Evolutionary conservation across 139 green algal genomes (phyloP), one percentile per base, ranked within the genome.

Genomic region (Microglena sp.): DNA sequence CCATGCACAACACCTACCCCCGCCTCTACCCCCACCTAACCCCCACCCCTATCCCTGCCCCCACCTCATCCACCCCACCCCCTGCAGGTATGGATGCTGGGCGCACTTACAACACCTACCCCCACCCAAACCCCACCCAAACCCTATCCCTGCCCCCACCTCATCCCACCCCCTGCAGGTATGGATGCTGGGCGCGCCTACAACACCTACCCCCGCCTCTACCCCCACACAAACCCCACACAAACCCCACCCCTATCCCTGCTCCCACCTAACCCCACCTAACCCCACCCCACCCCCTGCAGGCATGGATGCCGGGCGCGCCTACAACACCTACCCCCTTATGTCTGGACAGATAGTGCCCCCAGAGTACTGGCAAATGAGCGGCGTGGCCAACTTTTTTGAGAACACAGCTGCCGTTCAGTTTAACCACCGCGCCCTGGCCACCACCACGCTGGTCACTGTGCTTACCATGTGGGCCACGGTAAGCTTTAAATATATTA

Each of bases 321-420:
- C 91, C 5, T 99, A 91, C 89, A 99, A 99, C 81, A 96, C 90
- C 0, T 99, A 93, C 61, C 94, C 94, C 0, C 66, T 84, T n/a
- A 99, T 99, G 94, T 80, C 80, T 36, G 94, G 87, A 0, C 70
- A 78, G 33, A 78, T 76, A 68, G 67, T 99, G 4, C 94, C 94
- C 0, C 78, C 90, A 18, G 89, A 96, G 62, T 95, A 98, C 73
- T 91, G 77, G 67, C 71, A 84, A n/a, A 33, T 79, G 45, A 44
- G 58, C 4, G 62, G 66, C 24, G 60, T 76, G 69, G 72, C 83
- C 36, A 96, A 96, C 73, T 77, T 88, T 32, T 98, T 98, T 72
- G 93, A 98, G 72, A 96, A 94, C 85, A 97, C 94, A 0, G 92
- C 92, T 1, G 87, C 91, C 0, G 94, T 96, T 32, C 92, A 70